Evolutionary conservation across 768 basidiomycete genomes (phyloP), one percentile per base, ranked within the genome.

Genomic region (Pleurotus sapidus): DNA sequence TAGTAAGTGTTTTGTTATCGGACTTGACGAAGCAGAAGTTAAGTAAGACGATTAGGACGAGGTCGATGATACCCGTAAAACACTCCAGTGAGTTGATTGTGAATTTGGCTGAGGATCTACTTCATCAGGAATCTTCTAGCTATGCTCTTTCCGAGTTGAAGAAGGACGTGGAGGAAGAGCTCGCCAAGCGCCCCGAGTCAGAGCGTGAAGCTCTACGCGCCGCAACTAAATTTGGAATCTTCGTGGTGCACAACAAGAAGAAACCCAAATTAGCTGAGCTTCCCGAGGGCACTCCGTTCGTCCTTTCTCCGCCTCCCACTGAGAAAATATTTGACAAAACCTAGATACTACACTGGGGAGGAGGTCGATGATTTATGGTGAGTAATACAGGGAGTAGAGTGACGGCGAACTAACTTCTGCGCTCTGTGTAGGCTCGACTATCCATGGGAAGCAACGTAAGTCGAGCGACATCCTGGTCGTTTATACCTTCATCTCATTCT

Each of bases 161-260:
- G 67, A 90, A 88, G 70, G 97, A 99, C 67, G 89, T 97, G 50
- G 90, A 91, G 63, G 69, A 70, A 46, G 90, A 89, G 62, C 72
- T 91, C 12, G 71, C 82, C 25, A 68, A 70, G 9, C 79, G 85
- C 57, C 87, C 90, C 3, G 89, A 91, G 69, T 71, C 81, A 15
- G 87, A 95, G 62, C 87, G 88, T 50, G 84, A 88, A n/a, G 81
- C 81, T 1, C 73, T 86, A 17, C 81, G 83, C 59, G 69, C 72
- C 6, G 75, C 79, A 3, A 95, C 96, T 24, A 78, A 89, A 68
- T 93, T 99, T 59, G 95, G 84, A 1, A 77, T 98, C 61, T 99
- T 98, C 66, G 96, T 98, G 47, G 92, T 95, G 23, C 91, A 95
- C 73, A 93, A 95, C 77, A 98, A 98, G 76, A 77, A 86, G 59